A percentile compares a stretch with the other conserved stretches of the same genome.
Conservation (phyloP, 2,329 filamentous ascomycete species). For the Fusarium circinatum region DNA sequence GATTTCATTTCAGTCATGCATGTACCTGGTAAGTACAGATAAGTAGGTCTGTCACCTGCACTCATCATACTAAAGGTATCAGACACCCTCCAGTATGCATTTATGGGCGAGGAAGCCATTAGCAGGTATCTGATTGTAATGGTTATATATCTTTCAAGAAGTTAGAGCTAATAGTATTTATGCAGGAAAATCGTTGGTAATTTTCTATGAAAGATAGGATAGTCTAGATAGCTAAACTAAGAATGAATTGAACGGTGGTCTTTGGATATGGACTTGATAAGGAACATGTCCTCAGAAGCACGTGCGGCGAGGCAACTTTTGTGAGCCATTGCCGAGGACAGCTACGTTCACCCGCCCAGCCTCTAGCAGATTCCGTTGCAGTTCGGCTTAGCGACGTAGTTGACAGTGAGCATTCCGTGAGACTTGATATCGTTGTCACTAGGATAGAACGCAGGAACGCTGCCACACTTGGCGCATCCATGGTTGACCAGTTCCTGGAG, state of each 20-base stretch:
- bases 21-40: too few relatives aligned
- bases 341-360: fast-evolving
- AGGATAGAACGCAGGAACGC: neutral
- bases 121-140: too few relatives aligned
- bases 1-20: neutral
- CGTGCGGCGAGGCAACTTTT: neutral
- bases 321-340: too few relatives aligned
- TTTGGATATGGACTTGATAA: too few relatives aligned
- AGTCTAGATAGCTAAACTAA: neutral
- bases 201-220: neutral
- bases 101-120: fast-evolving
- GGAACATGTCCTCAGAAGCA: neutral
- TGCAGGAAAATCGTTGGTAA: neutral
- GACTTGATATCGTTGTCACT: neutral
- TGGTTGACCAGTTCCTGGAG: neutral
- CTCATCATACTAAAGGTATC: neutral
- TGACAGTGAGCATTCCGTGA: neutral
- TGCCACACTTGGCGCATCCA: neutral
- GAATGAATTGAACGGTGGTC: neutral
- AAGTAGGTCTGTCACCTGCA: too few relatives aligned
- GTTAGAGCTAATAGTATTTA: neutral
- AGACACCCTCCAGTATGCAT: neutral
- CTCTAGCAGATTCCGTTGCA: neutral
- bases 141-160: neutral
- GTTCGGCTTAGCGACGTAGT: neutral